phyloP scores from a whole-genome alignment of 2,329 filamentous ascomycete species.

The Pseudocercospora fuligena region DNA sequence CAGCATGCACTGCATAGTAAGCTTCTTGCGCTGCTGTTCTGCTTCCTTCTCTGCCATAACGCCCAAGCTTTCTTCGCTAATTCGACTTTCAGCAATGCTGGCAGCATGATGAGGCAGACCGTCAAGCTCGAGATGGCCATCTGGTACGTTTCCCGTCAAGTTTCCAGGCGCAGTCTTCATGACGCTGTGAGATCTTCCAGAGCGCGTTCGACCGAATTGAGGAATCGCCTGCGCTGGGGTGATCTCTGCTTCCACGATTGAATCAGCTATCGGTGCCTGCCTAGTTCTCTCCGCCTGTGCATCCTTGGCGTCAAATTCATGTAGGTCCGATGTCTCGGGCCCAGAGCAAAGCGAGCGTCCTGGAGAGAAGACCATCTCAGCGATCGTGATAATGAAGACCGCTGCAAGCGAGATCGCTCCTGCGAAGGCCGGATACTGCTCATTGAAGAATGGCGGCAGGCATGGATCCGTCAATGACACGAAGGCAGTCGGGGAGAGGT shows the following conservation, averaged over 20 bases:
- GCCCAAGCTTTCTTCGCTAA: slow-evolving; percentile 23
- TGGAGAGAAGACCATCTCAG: slow-evolving; percentile 58
- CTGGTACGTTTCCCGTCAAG: not conserved
- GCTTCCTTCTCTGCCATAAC: slow-evolving; percentile 36
- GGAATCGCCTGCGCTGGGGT: slow-evolving; percentile 76
- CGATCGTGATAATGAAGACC: slow-evolving; percentile 40
- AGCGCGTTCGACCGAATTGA: slow-evolving; percentile 53
- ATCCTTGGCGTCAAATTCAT: not conserved
- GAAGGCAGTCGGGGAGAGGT: slow-evolving; percentile 65
- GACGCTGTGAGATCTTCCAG: slow-evolving; percentile 21
- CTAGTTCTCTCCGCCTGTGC: not conserved
- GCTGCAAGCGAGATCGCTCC: slow-evolving; percentile 75
- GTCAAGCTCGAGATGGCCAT: not conserved
- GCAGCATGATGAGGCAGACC: not conserved
- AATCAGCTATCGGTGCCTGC: not conserved
- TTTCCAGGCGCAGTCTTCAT: slow-evolving; percentile 9
- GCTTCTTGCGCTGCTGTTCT: slow-evolving; percentile 56
- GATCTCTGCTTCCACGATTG: slow-evolving; percentile 15
- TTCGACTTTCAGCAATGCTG: slow-evolving; percentile 7
- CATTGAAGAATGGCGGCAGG: slow-evolving; percentile 76
- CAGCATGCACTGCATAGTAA: slow-evolving; percentile 71
- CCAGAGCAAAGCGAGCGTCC: slow-evolving; percentile 27
- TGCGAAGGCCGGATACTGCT: slow-evolving; percentile 75
- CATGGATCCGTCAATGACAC: slow-evolving; percentile 63
- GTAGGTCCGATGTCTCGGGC: not conserved